Base-by-base conservation (phyloP, 2,329 filamentous ascomycete genomes). In the Colletotrichum lentis region DNA sequence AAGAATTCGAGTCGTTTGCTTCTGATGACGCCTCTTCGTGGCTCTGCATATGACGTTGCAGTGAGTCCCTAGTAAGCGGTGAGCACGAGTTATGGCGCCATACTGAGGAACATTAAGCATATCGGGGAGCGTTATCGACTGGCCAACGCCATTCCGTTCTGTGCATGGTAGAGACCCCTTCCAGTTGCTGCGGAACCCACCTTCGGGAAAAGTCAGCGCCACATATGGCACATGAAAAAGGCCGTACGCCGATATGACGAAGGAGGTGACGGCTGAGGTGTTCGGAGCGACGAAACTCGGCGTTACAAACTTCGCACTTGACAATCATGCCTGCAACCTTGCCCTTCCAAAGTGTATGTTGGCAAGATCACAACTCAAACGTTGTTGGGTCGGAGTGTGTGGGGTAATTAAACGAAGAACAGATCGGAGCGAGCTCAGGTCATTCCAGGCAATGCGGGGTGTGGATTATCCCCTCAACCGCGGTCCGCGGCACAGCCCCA, bases 251-350 rank as follows among this genome's bases (percentile, higher is more conserved):
- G 49, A 62, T 49, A n/a, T 62, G 49, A 16, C 59, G 59, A 31
- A 62, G 59, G 37, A 46, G 18, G 24, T 62, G 59, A 31, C 59
- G 47, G 5, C 53, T 62, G 37, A 62, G 59, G n/a, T 62, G 59
- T 18, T 62, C 59, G 16, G 59, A 27, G n/a, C 59, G 59, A 43
- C 59, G 59, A 22, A 62, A 62, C 49, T 62, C 59, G n/a, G 59
- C 49, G n/a, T 52, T 27, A 52, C 49, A 62, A 11, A 62, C 49
- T 41, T 62, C 46, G 18, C 59, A 62, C 44, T 55, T 62, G 47
- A 54, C 24, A 39, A 53, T 16, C 49, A 35, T 62, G 8, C 14
- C 31, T 37, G 37, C 49, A n/a, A 7, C n/a, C 18, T 43, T n/a
- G 5, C 41, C 41, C 41, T 43, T 43, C 16, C 16, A 43, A 43